These are phyloP conservation scores for Apiospora marii DNA, from an alignment of 2,329 filamentous ascomycete species.

Conservation along the genomic window DNA sequence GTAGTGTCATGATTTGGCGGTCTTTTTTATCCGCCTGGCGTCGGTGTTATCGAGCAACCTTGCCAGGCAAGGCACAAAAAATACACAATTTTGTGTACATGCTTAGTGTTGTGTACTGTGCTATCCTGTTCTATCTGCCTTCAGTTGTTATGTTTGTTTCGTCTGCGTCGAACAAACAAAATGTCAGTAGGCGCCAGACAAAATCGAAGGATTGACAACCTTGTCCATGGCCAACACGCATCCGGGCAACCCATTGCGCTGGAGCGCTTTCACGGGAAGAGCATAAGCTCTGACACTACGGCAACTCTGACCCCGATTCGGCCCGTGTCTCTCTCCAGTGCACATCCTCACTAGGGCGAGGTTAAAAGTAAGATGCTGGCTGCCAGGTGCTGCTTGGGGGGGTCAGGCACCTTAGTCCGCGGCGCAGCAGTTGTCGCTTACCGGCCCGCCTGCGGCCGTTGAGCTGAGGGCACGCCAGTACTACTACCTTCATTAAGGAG, in stretches of 20 bases:
- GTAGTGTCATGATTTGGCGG: constrained; percentile 5
- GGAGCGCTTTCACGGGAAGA: constrained; percentile 20
- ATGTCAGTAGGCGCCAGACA: constrained; percentile 1
- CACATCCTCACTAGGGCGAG: constrained; percentile 13
- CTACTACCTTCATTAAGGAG: neutral
- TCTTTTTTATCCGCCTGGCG: constrained; percentile 10
- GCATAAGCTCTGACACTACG: constrained; percentile 18
- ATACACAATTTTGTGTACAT: neutral
- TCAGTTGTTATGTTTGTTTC: constrained; percentile 8
- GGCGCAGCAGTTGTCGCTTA: constrained; percentile 6
- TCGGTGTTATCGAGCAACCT: neutral
- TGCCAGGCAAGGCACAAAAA: neutral
- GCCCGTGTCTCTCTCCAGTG: constrained; percentile 18
- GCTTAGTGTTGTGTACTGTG: neutral
- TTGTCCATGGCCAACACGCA: neutral
- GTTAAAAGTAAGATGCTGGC: constrained; percentile 14
- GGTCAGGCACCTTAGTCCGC: constrained; percentile 9
- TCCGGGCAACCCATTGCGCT: constrained; percentile 9
- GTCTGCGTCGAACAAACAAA: neutral
- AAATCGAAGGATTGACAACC: constrained; percentile 13
- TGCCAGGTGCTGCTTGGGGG: constrained; percentile 2
- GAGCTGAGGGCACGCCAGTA: neutral
- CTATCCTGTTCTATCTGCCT: neutral
- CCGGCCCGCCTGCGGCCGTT: neutral
- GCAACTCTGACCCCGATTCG: constrained; percentile 15